A percentile compares a stretch with the other conserved stretches of the same genome.
Conservation (phyloP, 129 eudicot species). For the Chrysanthemum seticuspe region DNA sequence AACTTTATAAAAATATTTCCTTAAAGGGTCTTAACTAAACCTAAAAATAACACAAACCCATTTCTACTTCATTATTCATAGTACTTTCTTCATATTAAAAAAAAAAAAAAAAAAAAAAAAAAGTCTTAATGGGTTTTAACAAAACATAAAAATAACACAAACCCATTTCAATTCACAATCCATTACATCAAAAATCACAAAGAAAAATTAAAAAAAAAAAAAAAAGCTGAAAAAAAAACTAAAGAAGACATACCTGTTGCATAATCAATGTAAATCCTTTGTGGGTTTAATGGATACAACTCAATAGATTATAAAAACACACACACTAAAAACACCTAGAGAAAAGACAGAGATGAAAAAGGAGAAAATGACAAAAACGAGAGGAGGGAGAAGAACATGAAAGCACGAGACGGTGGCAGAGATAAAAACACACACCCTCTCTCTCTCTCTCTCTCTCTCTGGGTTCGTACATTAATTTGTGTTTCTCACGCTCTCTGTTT, state of each 20-base stretch:
- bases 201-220: background rate
- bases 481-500: conserved; percentile 17
- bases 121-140: conserved; percentile 12
- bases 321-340: background rate
- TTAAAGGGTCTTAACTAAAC: conserved; percentile 17
- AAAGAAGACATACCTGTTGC: conserved; percentile 19
- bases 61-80: conserved; percentile 2
- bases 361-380: conserved; percentile 35
- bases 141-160: conserved; percentile 9
- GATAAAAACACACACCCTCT: conserved; percentile 6
- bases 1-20: background rate
- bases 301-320: background rate
- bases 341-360: background rate
- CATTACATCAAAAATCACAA: background rate
- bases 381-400: conserved; percentile 40
- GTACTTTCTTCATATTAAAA: background rate
- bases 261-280: background rate
- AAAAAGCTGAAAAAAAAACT: background rate
- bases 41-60: conserved; percentile 8
- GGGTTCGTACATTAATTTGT: conserved; percentile 15
- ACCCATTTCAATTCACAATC: conserved; percentile 4
- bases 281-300: conserved; percentile 1
- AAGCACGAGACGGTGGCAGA: conserved; percentile 37
- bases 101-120: background rate
- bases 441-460: background rate